Conservation (phyloP, 2,329 filamentous ascomycete species). For the Tolypocladium endophyticum region DNA sequence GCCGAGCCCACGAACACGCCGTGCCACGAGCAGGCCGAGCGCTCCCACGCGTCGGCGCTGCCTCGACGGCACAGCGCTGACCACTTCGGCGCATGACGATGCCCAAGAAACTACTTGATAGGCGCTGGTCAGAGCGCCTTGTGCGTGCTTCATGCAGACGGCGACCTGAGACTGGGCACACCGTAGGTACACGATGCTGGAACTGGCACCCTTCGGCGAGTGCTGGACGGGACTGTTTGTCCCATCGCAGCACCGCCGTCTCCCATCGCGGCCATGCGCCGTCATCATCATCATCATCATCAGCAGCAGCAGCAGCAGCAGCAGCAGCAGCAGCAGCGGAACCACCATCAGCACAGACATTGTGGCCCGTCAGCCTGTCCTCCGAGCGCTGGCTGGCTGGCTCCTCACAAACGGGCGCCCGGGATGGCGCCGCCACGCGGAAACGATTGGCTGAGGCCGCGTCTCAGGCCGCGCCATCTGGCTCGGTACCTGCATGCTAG, state of each 20-base stretch:
- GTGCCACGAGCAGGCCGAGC: no score
- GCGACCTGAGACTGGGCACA: background rate
- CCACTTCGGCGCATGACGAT: background rate
- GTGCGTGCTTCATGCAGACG: background rate
- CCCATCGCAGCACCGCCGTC: background rate
- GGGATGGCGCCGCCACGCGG: slow-evolving; percentile 2
- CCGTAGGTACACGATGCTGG: background rate
- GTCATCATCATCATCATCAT: background rate
- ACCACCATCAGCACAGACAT: background rate
- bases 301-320: no score
- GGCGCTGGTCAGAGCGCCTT: background rate
- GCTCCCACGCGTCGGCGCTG: background rate
- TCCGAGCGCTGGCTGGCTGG: background rate
- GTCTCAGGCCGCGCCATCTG: slow-evolving; percentile 18
- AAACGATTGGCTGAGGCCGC: slow-evolving; percentile 18
- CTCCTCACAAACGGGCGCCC: background rate
- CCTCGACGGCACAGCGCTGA: background rate
- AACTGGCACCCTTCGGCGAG: background rate
- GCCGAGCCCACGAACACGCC: no score
- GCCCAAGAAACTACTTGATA: no score
- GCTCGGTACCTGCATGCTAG: slow-evolving; percentile 13
- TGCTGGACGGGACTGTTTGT: no score
- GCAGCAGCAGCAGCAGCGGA: no score
- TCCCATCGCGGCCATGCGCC: background rate
- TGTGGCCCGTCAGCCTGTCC: no score